Evolutionary conservation across 345 rosid genomes (phyloP).

Genomic region (Leavenworthia alabamica): DNA sequence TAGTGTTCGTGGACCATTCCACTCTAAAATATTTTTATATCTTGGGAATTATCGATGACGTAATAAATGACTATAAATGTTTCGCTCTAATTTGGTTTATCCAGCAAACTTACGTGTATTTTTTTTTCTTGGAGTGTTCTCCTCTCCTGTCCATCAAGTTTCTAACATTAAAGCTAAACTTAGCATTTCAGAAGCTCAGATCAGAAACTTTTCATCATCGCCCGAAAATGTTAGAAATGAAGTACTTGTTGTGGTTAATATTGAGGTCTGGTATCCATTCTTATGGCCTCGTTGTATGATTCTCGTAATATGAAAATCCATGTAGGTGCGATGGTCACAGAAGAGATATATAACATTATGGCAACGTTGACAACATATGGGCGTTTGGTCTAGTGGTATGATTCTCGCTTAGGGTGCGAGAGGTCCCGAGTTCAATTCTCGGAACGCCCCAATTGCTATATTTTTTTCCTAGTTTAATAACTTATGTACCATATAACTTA

Average conservation of each 20-base stretch:
- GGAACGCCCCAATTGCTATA: constrained; percentile 71
- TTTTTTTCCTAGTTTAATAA: too few relatives aligned
- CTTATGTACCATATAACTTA: too few relatives aligned
- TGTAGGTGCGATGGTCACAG: too few relatives aligned
- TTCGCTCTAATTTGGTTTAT: background rate
- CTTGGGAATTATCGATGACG: background rate
- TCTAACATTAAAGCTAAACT: background rate
- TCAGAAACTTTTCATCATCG: too few relatives aligned
- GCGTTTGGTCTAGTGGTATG: constrained; percentile 92
- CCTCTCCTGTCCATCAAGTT: background rate
- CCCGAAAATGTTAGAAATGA: too few relatives aligned
- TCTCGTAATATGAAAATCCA: too few relatives aligned
- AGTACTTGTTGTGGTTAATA: too few relatives aligned
- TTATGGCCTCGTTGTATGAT: too few relatives aligned
- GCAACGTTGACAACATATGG: too few relatives aligned
- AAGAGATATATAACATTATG: too few relatives aligned
- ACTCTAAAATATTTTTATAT: background rate
- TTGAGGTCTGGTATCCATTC: too few relatives aligned
- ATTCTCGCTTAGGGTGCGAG: constrained; percentile 92
- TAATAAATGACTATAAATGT: background rate
- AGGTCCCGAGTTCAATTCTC: constrained; percentile 93
- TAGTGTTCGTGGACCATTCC: background rate
- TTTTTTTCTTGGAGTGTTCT: background rate
- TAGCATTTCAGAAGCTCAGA: background rate
- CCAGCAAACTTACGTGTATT: background rate